Evolutionary conservation across 768 basidiomycete genomes (phyloP), one percentile per base, ranked within the genome.

Genomic region (Saitozyma podzolica): DNA sequence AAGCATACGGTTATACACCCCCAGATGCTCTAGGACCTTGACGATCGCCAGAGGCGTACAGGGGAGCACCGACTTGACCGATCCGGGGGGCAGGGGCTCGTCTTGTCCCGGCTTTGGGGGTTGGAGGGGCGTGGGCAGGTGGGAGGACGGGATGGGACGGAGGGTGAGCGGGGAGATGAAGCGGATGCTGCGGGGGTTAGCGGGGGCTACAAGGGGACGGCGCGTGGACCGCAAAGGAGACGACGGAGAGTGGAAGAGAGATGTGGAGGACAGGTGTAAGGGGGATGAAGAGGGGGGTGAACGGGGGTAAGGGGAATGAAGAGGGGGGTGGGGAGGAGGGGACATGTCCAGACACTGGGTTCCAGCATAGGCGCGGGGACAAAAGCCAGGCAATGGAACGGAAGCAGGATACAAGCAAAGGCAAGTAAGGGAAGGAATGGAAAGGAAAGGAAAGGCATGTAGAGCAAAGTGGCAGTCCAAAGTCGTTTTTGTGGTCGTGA

Each of bases 21-120:
- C 89, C 48, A 89, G 83, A 75, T 88, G 84, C 77, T 99, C 96
- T 20, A 99, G 83, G 64, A 87, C 90, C 80, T 99, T 99, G 67
- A 99, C 94, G 73, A 97, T 89, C 3, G 92, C 96, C 10, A 99
- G 85, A 0, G 96, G 94, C 6, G 96, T 99, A 80, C 96, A 99
- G 0, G 96, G 96, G 42, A 99, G 85, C 74, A 99, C 91, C 5
- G 92, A 95, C 80, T 98, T 98, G 73, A 96, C 91, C 59, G 88
- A 88, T 20, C 93, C 92, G 0, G 86, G 80, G 5, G 93, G 92
- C 2, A 90, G 87, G 11, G 84, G 80, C 62, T 92, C 89, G 1
- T 69, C 62, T 9, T 54, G 9, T 14, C 62, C 45, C 40, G 56
- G 47, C n/a, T 58, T 17, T 60, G 56, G 39, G 20, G 66, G 9